Evolutionary conservation across 2,329 filamentous ascomycete species (phyloP).

Genomic region (Alternaria alternata): DNA sequence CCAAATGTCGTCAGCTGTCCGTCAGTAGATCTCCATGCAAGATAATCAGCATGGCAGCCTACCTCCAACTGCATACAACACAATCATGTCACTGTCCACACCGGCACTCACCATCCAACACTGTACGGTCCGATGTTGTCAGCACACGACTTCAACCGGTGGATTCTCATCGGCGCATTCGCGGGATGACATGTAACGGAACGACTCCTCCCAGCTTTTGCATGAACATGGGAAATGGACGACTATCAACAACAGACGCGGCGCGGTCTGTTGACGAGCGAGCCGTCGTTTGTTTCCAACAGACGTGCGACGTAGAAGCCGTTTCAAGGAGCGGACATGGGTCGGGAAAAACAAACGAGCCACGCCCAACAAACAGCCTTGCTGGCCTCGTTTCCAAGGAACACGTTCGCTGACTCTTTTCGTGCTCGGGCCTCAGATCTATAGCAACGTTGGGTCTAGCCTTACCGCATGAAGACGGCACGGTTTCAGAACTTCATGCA

Average conservation of each 20-base stretch:
- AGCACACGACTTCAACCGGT: constrained; percentile 1
- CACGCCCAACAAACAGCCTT: constrained; percentile 35
- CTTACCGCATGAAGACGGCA: constrained; percentile 25
- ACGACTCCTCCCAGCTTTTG: constrained; percentile 7
- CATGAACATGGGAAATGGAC: constrained; percentile 21
- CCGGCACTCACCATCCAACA: background rate
- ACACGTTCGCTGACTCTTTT: constrained; percentile 24
- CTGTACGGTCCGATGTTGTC: background rate
- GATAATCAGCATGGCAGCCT: background rate
- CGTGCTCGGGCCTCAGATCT: constrained; percentile 11
- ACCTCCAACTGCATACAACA: constrained; percentile 3
- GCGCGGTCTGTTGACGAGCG: constrained; percentile 11
- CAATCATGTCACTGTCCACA: background rate
- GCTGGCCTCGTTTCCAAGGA: constrained; percentile 29
- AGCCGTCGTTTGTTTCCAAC: constrained; percentile 27
- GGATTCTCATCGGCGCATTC: background rate
- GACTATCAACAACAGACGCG: constrained; percentile 18
- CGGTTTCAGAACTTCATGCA: constrained; percentile 29
- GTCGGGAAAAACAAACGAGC: constrained; percentile 28
- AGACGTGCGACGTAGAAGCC: constrained; percentile 34
- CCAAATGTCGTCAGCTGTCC: constrained; percentile 2
- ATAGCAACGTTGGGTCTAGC: constrained; percentile 10
- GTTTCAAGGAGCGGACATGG: constrained; percentile 36
- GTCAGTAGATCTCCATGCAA: background rate
- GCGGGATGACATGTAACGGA: constrained; percentile 8